These are phyloP conservation scores for Amylostereum chailletii DNA, from an alignment of 1,284 basidiomycete species.

Conservation along the genomic window DNA sequence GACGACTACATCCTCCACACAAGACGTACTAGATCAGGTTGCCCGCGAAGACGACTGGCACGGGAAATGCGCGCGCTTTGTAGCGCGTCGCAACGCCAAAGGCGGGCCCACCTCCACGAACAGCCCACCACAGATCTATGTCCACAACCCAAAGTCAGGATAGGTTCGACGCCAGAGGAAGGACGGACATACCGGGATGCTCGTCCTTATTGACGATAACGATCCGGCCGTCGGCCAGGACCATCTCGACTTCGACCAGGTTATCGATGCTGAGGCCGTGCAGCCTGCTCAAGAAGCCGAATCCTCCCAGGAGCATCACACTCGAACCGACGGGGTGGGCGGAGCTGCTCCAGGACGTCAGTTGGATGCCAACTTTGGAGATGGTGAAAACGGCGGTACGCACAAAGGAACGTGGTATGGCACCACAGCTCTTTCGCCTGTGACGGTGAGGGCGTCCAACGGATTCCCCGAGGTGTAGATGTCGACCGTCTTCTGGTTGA, in stretches of 20 bases:
- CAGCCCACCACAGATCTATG: constrained; percentile 81
- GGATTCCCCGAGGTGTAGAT: constrained; percentile 62
- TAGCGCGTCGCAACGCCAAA: constrained; percentile 85
- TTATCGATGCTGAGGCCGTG: constrained; percentile 83
- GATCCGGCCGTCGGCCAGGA: constrained; percentile 72
- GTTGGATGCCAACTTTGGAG: constrained; percentile 7
- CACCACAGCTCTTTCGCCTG: constrained; percentile 43
- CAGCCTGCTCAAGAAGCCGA: constrained; percentile 80
- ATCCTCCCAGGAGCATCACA: constrained; percentile 82
- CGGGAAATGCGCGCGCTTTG: constrained; percentile 77
- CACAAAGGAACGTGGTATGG: constrained; percentile 82
- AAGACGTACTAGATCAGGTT: constrained; percentile 76
- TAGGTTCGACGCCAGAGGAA: not conserved
- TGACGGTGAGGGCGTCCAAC: constrained; percentile 47
- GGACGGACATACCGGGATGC: constrained; percentile 41
- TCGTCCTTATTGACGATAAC: constrained; percentile 62
- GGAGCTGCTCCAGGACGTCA: constrained; percentile 32
- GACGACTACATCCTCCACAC: not conserved
- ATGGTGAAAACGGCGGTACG: constrained; percentile 20
- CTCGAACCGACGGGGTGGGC: constrained; percentile 75
- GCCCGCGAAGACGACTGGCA: constrained; percentile 84
- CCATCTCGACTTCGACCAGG: constrained; percentile 79
- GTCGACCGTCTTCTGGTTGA: constrained; percentile 76
- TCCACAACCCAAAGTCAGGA: not conserved
- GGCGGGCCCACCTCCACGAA: constrained; percentile 78